Conservation (phyloP, 2,329 filamentous ascomycete species). For the Nectriaceae sp. region DNA sequence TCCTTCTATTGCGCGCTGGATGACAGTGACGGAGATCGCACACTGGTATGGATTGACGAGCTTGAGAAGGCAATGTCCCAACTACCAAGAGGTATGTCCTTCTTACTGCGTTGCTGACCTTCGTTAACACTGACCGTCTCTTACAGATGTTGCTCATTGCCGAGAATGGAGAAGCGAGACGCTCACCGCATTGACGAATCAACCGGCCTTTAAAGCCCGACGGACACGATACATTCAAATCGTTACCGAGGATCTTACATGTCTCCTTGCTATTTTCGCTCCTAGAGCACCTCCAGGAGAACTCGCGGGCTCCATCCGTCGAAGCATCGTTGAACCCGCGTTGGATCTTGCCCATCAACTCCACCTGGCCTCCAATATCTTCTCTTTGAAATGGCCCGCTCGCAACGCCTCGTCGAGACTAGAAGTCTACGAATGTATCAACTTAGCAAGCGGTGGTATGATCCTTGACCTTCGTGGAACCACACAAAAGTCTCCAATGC, state of each 20-base stretch:
- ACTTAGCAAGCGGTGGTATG: slow-evolving; percentile 34
- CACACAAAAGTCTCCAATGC: slow-evolving; percentile 27
- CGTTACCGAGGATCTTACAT: slow-evolving; percentile 36
- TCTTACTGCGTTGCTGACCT: not conserved
- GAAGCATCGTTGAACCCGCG: slow-evolving; percentile 37
- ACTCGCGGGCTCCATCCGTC: slow-evolving; percentile 34
- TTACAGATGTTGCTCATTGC: slow-evolving; percentile 34
- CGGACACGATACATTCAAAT: slow-evolving; percentile 29
- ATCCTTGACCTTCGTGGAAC: slow-evolving; percentile 33
- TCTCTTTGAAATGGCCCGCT: slow-evolving; percentile 40
- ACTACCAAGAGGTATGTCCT: slow-evolving; percentile 33
- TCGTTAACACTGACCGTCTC: slow-evolving; percentile 8
- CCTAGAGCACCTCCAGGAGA: slow-evolving; percentile 29
- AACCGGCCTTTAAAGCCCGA: slow-evolving; percentile 33
- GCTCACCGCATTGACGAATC: slow-evolving; percentile 34
- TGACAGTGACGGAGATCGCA: slow-evolving; percentile 32
- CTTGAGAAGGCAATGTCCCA: slow-evolving; percentile 35
- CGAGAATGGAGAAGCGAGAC: slow-evolving; percentile 42
- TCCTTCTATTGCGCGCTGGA: slow-evolving; percentile 40
- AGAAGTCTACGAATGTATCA: slow-evolving; percentile 40
- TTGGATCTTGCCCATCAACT: slow-evolving; percentile 38
- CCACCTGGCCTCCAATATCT: slow-evolving; percentile 37
- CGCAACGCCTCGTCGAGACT: slow-evolving; percentile 37
- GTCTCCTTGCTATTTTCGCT: slow-evolving; percentile 32
- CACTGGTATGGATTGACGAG: slow-evolving; percentile 35